These are phyloP conservation scores for Prunella vulgaris DNA, from an alignment of 257 asterid species.

Conservation along the genomic window DNA sequence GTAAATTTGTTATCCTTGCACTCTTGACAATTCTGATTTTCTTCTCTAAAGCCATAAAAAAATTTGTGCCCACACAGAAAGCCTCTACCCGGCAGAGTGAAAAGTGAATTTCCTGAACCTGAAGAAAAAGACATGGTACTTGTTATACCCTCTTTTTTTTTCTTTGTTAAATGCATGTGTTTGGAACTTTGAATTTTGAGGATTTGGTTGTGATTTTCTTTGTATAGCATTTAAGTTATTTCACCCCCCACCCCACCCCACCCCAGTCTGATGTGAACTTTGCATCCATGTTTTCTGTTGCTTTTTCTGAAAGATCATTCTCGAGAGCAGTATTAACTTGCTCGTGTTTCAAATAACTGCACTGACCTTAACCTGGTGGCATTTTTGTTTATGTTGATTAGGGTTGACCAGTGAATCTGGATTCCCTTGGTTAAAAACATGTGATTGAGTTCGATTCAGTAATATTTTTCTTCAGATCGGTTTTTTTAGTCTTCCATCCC, in stretches of 20 bases:
- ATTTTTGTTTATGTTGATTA: not conserved
- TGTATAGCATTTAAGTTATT: slow-evolving; percentile 2
- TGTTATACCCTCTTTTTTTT: not conserved
- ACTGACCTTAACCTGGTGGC: not conserved
- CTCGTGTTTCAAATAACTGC: not conserved
- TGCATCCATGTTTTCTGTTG: not conserved
- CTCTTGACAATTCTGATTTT: not conserved
- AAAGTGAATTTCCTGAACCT: slow-evolving; percentile 61
- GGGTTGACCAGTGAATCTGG: not conserved
- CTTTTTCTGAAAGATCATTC: not conserved
- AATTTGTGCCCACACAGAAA: slow-evolving; percentile 29
- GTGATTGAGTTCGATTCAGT: not conserved
- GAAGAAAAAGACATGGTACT: slow-evolving; percentile 64
- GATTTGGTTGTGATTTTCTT: slow-evolving; percentile 5
- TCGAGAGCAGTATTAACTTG: not conserved
- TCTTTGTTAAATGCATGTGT: not conserved
- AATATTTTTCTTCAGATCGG: not conserved
- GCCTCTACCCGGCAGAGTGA: slow-evolving; percentile 48
- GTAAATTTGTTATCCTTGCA: slow-evolving; percentile 19
- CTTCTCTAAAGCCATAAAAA: slow-evolving; percentile 16
- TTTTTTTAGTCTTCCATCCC: not conserved
- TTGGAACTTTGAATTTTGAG: slow-evolving; percentile 7
- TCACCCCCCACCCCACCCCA: not conserved
- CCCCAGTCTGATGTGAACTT: not conserved
- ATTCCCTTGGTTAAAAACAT: not conserved